These are phyloP conservation scores for Ramularia collo-cygni DNA, from an alignment of 2,329 filamentous ascomycete genomes.

Conservation along the genomic window DNA sequence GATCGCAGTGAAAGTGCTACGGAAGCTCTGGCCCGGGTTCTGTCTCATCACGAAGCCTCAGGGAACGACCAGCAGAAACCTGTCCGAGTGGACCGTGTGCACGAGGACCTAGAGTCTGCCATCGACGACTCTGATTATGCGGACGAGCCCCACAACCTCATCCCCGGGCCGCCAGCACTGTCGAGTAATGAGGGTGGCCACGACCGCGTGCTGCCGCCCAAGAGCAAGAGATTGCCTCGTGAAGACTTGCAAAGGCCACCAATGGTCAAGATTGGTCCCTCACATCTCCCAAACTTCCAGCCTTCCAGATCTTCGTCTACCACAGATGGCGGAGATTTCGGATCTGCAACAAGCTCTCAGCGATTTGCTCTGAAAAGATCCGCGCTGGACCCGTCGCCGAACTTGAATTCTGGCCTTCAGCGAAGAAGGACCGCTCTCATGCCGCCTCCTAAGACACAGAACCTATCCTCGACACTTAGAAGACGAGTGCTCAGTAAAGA, in stretches of 20 bases:
- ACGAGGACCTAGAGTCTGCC: conserved; percentile 15
- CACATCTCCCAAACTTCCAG: conserved; percentile 43
- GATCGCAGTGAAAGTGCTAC: conserved; percentile 25
- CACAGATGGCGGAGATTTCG: conserved; percentile 34
- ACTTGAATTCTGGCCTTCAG: conserved; percentile 24
- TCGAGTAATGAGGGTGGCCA: not conserved
- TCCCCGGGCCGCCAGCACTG: conserved; percentile 1
- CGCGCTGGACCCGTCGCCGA: conserved; percentile 20
- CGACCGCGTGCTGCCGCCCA: not conserved
- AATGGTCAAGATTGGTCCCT: conserved; percentile 38
- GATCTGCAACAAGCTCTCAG: conserved; percentile 21
- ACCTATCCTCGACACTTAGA: conserved; percentile 56
- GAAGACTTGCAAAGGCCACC: conserved; percentile 29
- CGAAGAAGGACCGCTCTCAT: conserved; percentile 20
- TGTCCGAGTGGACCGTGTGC: conserved; percentile 3
- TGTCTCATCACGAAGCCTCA: conserved; percentile 24
- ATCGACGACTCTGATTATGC: conserved; percentile 20
- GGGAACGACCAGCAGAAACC: conserved; percentile 12
- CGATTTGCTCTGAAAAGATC: conserved; percentile 8
- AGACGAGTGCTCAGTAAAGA: conserved; percentile 88
- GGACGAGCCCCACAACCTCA: conserved; percentile 9
- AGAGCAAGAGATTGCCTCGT: conserved; percentile 1
- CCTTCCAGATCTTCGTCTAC: conserved; percentile 40
- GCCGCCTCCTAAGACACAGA: conserved; percentile 11
- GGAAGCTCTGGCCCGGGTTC: conserved; percentile 25